phyloP scores from a whole-genome alignment of 116 monocot species.

The Dioscorea cayenensis region DNA sequence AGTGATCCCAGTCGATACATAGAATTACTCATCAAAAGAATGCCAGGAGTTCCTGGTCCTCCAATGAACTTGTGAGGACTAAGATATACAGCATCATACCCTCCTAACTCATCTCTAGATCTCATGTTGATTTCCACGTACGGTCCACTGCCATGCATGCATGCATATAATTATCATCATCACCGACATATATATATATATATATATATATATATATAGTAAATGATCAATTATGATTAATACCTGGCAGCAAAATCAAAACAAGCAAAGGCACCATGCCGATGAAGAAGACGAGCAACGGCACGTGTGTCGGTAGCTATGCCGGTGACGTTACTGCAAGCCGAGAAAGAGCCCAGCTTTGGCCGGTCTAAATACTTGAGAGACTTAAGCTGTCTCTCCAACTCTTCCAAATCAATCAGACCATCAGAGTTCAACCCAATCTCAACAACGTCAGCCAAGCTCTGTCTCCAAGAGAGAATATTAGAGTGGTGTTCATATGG shows the following conservation, averaged over 20 bases:
- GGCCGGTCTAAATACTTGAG: constrained; percentile 25
- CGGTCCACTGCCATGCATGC: constrained; percentile 18
- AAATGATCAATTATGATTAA: neutral
- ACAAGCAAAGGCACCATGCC: constrained; percentile 45
- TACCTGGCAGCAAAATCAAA: constrained; percentile 57
- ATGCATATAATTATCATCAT: neutral
- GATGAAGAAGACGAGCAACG: constrained; percentile 32
- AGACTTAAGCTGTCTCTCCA: constrained; percentile 9
- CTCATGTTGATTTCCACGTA: constrained; percentile 35
- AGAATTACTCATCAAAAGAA: constrained; percentile 30
- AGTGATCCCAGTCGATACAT: constrained; percentile 17
- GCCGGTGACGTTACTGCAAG: constrained; percentile 53
- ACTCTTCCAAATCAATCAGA: constrained; percentile 22
- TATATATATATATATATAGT: neutral
- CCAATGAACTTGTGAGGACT: constrained; percentile 52
- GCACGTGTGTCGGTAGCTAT: constrained; percentile 27
- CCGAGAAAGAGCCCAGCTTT: constrained; percentile 48
- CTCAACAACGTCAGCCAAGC: constrained; percentile 44
- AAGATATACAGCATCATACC: constrained; percentile 47
- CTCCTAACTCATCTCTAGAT: constrained; percentile 16
- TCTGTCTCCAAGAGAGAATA: constrained; percentile 53
- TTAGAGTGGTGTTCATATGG: constrained; percentile 62
- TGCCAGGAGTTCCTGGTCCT: constrained; percentile 34
- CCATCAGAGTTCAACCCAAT: constrained; percentile 36
- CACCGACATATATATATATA: neutral